A percentile compares a stretch with the other conserved stretches of the same genome.
Conservation (phyloP, 169 alveolate genomes). For the Theileria orientalis region DNA sequence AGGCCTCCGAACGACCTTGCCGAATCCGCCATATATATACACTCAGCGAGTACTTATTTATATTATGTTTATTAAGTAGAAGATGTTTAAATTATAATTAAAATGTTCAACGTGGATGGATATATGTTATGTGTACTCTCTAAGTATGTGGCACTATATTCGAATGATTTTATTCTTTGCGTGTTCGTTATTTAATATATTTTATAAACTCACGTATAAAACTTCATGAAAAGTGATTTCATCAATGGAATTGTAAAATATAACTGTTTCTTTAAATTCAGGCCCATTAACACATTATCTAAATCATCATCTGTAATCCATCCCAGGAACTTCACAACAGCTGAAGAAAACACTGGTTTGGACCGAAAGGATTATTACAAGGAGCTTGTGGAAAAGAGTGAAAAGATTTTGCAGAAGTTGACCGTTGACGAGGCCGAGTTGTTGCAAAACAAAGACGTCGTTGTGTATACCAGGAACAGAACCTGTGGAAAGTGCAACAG, state of each 20-base stretch:
- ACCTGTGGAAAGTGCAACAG: constrained; percentile 45
- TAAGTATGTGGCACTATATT: background rate
- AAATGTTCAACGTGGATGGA: background rate
- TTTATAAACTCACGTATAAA: no score
- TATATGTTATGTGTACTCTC: background rate
- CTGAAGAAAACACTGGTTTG: background rate
- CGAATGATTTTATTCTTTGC: no score
- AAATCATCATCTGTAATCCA: background rate
- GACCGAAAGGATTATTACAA: background rate
- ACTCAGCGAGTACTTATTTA: no score
- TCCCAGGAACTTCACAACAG: background rate
- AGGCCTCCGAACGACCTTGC: constrained; percentile 64
- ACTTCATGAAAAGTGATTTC: background rate
- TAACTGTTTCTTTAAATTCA: background rate
- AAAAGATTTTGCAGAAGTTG: constrained; percentile 17
- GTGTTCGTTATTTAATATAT: no score
- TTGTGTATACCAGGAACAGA: constrained; percentile 54
- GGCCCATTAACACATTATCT: background rate
- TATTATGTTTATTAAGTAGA: no score
- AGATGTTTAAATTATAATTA: no score
- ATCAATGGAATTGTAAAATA: background rate
- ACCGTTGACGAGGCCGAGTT: constrained; percentile 24
- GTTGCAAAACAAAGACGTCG: constrained; percentile 53
- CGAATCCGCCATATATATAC: constrained; percentile 48
- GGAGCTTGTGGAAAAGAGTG: constrained; percentile 33